Conservation (phyloP, 1,284 basidiomycete genomes). For the Testicularia cyperi region DNA sequence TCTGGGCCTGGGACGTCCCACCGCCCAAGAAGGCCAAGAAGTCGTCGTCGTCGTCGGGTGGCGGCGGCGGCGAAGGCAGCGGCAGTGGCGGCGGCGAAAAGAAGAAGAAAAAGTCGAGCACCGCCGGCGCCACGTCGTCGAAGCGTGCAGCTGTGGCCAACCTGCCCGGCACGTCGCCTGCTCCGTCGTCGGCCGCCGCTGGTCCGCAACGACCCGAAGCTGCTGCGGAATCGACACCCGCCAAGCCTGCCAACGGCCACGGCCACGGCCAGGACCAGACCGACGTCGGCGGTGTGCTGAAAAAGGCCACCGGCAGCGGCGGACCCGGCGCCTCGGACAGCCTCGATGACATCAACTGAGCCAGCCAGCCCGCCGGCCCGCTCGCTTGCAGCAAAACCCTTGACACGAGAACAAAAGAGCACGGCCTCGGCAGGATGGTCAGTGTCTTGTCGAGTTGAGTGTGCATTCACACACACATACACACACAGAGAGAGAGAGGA, state of each 20-base stretch:
- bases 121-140: too few species aligned
- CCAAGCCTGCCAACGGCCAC: constrained; percentile 1
- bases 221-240: constrained; percentile 13
- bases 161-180: constrained; percentile 7
- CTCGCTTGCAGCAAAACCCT: too few species aligned
- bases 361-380: too few species aligned
- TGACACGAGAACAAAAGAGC: too few species aligned
- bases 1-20: constrained; percentile 96
- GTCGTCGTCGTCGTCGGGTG: too few species aligned
- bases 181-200: constrained; percentile 3
- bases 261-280: too few species aligned
- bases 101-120: constrained; percentile 66
- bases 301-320: constrained; percentile 8
- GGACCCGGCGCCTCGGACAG: constrained; percentile 31
- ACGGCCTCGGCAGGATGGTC: too few species aligned
- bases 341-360: constrained; percentile 37
- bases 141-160: constrained; percentile 25
- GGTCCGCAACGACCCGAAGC: constrained; percentile 20
- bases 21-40: constrained; percentile 67
- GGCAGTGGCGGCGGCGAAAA: constrained; percentile 32
- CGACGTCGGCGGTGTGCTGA: neutral
- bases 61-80: neutral
- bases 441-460: too few species aligned
- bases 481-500: too few species aligned
- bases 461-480: too few species aligned